A percentile compares a stretch with the other conserved stretches of the same genome.
These are phyloP conservation scores for Baudoinia panamericana DNA, from an alignment of 495 filamentous ascomycete species.

Conservation along the genomic window DNA sequence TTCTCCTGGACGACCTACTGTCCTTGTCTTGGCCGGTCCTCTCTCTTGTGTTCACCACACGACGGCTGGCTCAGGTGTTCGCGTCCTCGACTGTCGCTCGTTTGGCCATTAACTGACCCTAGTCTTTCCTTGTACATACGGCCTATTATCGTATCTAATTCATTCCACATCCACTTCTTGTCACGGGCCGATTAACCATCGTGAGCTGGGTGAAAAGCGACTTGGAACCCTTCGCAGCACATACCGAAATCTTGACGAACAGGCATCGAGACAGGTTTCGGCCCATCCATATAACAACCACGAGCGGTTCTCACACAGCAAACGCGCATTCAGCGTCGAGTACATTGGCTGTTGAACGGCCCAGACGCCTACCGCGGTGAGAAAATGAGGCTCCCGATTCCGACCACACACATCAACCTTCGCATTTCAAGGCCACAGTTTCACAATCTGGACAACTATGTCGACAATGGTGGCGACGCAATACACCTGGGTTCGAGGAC, in stretches of 20 bases:
- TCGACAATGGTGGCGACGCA: slow-evolving; percentile 6
- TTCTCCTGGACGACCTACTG: too few relatives aligned
- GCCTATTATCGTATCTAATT: not conserved
- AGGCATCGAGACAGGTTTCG: not conserved
- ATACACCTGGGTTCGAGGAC: slow-evolving; percentile 8
- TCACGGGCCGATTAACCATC: not conserved
- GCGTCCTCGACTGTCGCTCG: slow-evolving; percentile 1
- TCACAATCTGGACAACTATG: not conserved
- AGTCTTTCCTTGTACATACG: slow-evolving; percentile 22
- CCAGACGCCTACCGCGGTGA: too few relatives aligned
- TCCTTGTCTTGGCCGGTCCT: not conserved
- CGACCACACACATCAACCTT: not conserved
- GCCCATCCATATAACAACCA: not conserved
- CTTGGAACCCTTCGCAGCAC: not conserved
- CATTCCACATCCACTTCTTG: slow-evolving; percentile 1
- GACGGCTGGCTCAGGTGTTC: not conserved
- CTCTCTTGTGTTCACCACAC: not conserved
- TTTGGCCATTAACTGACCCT: slow-evolving; percentile 8
- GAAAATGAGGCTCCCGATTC: slow-evolving; percentile 12
- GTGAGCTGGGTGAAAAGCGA: not conserved
- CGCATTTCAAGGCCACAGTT: slow-evolving; percentile 1
- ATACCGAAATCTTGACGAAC: not conserved
- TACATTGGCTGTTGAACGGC: too few relatives aligned
- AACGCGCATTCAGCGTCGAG: not conserved
- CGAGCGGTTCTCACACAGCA: not conserved